Evolutionary conservation across 352 stramenopile genomes (phyloP).

Genomic region (Aphanomyces cochlioides): DNA sequence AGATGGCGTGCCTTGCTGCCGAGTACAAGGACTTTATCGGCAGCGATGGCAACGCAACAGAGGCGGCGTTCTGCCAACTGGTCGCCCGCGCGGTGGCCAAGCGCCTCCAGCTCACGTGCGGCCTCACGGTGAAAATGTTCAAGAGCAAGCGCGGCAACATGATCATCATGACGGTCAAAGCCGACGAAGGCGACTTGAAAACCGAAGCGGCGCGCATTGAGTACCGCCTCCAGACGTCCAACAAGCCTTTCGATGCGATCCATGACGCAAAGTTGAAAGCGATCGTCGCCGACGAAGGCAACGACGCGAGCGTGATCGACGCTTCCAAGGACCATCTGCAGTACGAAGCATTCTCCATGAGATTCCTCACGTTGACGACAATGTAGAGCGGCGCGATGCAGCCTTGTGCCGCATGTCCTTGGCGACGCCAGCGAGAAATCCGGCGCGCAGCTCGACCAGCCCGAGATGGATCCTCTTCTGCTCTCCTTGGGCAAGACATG

Average conservation of each 20-base stretch:
- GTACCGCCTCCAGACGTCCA: conserved; percentile 71
- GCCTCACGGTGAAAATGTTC: conserved; percentile 78
- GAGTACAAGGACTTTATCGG: conserved; percentile 64
- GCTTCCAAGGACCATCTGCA: conserved; percentile 59
- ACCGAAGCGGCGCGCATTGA: conserved; percentile 67
- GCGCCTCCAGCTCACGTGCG: conserved; percentile 69
- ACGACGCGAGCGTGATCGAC: conserved; percentile 37
- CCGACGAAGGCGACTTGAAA: conserved; percentile 68
- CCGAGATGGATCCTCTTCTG: conserved; percentile 75
- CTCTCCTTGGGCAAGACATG: conserved; percentile 56
- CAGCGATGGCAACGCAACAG: conserved; percentile 42
- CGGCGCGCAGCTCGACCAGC: conserved; percentile 9
- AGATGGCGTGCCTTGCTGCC: conserved; percentile 16
- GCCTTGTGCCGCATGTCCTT: background rate
- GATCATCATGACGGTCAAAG: conserved; percentile 80
- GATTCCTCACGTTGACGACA: background rate
- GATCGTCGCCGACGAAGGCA: conserved; percentile 51
- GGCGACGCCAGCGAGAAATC: background rate
- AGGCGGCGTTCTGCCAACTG: conserved; percentile 63
- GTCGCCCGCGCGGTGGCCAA: conserved; percentile 58
- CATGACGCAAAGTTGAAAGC: conserved; percentile 53
- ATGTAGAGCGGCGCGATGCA: background rate
- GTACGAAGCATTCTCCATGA: background rate
- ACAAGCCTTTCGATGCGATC: conserved; percentile 60
- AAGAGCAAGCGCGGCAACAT: conserved; percentile 47